Conservation (phyloP, 305 asterid species). For the Euphrasia arctica region DNA sequence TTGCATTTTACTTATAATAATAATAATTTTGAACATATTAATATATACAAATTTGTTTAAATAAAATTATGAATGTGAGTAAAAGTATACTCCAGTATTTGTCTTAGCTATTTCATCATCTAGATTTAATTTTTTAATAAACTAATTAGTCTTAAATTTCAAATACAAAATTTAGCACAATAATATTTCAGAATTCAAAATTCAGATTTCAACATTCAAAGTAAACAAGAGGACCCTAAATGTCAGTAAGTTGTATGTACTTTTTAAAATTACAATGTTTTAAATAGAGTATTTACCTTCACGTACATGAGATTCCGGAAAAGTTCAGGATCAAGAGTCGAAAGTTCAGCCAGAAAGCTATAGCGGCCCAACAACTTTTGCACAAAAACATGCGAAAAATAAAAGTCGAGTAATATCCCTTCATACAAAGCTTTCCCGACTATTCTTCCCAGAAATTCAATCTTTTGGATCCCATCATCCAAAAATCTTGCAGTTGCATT, state of each 20-base stretch:
- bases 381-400: slow-evolving; percentile 93
- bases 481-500: slow-evolving; percentile 74
- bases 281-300: slow-evolving; percentile 60
- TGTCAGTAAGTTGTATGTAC: slow-evolving; percentile 2
- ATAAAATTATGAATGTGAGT: no score
- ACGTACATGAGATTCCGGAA: slow-evolving; percentile 86
- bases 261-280: neutral
- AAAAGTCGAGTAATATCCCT: slow-evolving; percentile 87
- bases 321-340: slow-evolving; percentile 93
- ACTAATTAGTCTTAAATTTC: no score
- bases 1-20: no score
- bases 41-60: no score
- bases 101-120: no score
- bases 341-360: slow-evolving; percentile 92
- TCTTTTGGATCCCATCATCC: slow-evolving; percentile 85
- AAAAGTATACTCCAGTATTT: no score
- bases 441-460: slow-evolving; percentile 89
- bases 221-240: neutral
- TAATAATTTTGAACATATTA: no score
- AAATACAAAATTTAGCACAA: no score
- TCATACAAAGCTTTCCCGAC: slow-evolving; percentile 96
- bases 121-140: no score
- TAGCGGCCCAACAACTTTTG: slow-evolving; percentile 93
- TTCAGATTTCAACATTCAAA: no score
- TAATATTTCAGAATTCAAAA: no score